These are phyloP conservation scores for Ramalina intermedia DNA, from an alignment of 495 filamentous ascomycete genomes.

Conservation along the genomic window DNA sequence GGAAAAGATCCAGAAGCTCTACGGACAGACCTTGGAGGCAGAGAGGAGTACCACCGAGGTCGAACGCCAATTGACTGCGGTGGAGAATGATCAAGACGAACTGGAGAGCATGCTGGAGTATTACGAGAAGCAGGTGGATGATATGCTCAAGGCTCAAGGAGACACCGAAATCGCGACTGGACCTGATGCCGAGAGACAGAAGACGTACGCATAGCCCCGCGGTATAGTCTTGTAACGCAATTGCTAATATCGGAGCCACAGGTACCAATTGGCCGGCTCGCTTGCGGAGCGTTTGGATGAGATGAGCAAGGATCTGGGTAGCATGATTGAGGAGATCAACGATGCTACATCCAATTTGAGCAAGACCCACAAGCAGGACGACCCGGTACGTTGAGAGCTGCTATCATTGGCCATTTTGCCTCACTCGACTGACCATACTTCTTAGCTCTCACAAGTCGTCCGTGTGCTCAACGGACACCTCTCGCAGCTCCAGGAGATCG, in stretches of 20 bases:
- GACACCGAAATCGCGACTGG: conserved; percentile 60
- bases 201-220: conserved; percentile 41
- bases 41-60: conserved; percentile 82
- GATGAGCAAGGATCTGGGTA: conserved; percentile 77
- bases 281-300: conserved; percentile 73
- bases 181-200: conserved; percentile 86
- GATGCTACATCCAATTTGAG: conserved; percentile 65
- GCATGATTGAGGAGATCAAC: conserved; percentile 98
- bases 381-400: conserved; percentile 55
- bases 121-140: conserved; percentile 80
- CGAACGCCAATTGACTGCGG: conserved; percentile 71
- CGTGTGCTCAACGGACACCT: conserved; percentile 87
- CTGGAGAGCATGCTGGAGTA: conserved; percentile 67
- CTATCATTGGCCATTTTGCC: neutral
- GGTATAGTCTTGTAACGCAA: neutral
- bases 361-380: conserved; percentile 78
- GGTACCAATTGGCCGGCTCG: conserved; percentile 80
- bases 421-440: neutral
- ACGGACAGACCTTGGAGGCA: conserved; percentile 73
- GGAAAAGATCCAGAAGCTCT: conserved; percentile 82
- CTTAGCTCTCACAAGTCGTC: conserved; percentile 80
- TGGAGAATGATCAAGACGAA: conserved; percentile 87
- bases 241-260: conserved; percentile 17
- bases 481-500: conserved; percentile 77
- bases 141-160: conserved; percentile 62